Conservation (phyloP, 2,329 filamentous ascomycete genomes). For the Penicillium hordei region DNA sequence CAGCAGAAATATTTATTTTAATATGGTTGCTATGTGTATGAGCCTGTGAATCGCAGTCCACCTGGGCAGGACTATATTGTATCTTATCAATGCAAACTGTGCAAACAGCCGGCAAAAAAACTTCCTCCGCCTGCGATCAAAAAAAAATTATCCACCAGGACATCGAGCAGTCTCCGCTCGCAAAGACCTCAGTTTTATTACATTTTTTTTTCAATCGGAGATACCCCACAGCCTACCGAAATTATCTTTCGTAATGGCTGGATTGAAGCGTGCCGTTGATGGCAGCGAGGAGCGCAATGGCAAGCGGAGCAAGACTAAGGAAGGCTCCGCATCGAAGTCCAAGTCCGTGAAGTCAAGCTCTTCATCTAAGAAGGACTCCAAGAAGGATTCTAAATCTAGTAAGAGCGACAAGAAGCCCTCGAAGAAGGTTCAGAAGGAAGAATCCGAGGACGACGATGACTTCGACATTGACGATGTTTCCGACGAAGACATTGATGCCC, state of each 20-base stretch:
- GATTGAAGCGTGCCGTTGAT: slow-evolving; percentile 44
- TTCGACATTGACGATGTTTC: slow-evolving; percentile 58
- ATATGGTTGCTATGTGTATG: background rate
- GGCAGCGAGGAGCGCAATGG: slow-evolving; percentile 40
- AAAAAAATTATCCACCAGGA: slow-evolving; percentile 34
- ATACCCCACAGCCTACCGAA: slow-evolving; percentile 13
- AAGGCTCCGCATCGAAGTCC: slow-evolving; percentile 28
- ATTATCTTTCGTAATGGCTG: slow-evolving; percentile 35
- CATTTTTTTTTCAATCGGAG: slow-evolving; percentile 9
- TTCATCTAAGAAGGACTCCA: slow-evolving; percentile 18
- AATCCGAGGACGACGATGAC: slow-evolving; percentile 49
- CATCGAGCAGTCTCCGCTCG: slow-evolving; percentile 24
- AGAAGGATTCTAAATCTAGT: slow-evolving; percentile 33
- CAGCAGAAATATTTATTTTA: background rate
- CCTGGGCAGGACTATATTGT: background rate
- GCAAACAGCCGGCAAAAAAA: slow-evolving; percentile 38
- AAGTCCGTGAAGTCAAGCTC: slow-evolving; percentile 28
- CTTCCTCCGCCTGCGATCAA: slow-evolving; percentile 32
- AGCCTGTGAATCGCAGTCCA: background rate
- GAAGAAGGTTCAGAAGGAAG: slow-evolving; percentile 38
- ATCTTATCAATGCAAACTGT: slow-evolving; percentile 31
- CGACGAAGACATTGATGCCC: slow-evolving; percentile 36
- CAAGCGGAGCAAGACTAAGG: slow-evolving; percentile 43
- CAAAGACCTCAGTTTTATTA: slow-evolving; percentile 11
- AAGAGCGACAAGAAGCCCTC: slow-evolving; percentile 36